Evolutionary conservation across 2,329 filamentous ascomycete species (phyloP).

Genomic region (Falciphora oryzae): DNA sequence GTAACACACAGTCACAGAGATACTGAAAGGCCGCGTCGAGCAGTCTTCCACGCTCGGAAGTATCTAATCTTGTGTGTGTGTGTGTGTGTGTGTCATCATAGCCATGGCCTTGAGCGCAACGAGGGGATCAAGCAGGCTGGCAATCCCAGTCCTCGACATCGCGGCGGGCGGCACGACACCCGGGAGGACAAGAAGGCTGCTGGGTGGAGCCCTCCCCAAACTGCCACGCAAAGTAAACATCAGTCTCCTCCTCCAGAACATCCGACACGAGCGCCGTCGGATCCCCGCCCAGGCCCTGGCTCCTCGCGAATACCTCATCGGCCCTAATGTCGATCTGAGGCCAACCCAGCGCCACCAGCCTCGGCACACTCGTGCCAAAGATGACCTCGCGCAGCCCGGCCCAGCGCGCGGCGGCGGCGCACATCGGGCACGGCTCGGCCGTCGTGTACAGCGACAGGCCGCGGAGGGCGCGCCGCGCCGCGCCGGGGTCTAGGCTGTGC

Average conservation of each 20-base stretch:
- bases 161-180: not conserved
- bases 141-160: not conserved
- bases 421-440: conserved; percentile 53
- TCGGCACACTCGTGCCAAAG: conserved; percentile 45
- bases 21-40: too few relatives aligned
- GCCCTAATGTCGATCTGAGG: conserved; percentile 41
- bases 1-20: too few relatives aligned
- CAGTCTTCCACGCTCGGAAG: too few relatives aligned
- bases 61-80: too few relatives aligned
- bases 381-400: conserved; percentile 50
- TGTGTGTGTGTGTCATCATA: too few relatives aligned
- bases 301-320: conserved; percentile 39
- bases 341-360: conserved; percentile 42
- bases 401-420: conserved; percentile 50
- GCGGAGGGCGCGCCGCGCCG: conserved; percentile 38
- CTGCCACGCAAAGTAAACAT: conserved; percentile 49
- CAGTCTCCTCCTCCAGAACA: conserved; percentile 46
- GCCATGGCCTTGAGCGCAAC: not conserved
- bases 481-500: conserved; percentile 34
- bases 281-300: conserved; percentile 26
- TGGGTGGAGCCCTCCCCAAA: conserved; percentile 17
- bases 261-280: conserved; percentile 35
- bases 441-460: conserved; percentile 50
- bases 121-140: not conserved
- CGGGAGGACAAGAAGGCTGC: not conserved